Evolutionary conservation across 2,329 filamentous ascomycete species (phyloP).

Genomic region (Cadophora luteo-olivacea): DNA sequence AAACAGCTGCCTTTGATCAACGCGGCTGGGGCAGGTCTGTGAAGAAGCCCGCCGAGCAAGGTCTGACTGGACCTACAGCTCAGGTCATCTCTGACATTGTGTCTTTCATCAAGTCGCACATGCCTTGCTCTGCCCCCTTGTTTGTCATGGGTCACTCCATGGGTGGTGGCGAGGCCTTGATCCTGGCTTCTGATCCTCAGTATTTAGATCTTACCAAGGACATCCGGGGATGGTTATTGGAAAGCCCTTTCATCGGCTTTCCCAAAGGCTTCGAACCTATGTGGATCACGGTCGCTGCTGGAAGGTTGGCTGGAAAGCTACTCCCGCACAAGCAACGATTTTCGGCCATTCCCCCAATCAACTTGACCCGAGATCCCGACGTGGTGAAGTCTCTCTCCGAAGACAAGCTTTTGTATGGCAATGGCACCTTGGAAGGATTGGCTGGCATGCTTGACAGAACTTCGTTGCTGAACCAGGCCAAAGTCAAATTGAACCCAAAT

Average conservation of each 20-base stretch:
- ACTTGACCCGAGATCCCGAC: conserved; percentile 71
- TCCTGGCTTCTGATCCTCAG: conserved; percentile 57
- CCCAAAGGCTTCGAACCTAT: conserved; percentile 69
- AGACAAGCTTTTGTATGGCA: conserved; percentile 80
- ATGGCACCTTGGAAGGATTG: conserved; percentile 83
- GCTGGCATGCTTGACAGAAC: conserved; percentile 80
- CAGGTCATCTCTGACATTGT: conserved; percentile 80
- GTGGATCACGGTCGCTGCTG: conserved; percentile 66
- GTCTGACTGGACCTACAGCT: conserved; percentile 75
- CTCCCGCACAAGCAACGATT: conserved; percentile 72
- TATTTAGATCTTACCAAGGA: conserved; percentile 61
- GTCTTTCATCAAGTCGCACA: conserved; percentile 70
- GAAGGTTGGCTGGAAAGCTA: conserved; percentile 70
- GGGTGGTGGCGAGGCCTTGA: conserved; percentile 81
- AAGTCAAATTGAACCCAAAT: conserved; percentile 56
- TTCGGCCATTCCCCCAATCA: conserved; percentile 67
- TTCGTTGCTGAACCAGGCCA: conserved; percentile 62
- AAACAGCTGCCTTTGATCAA: conserved; percentile 82
- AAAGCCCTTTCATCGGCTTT: conserved; percentile 81
- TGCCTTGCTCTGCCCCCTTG: conserved; percentile 63
- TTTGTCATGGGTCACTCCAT: conserved; percentile 93
- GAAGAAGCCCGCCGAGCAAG: conserved; percentile 64
- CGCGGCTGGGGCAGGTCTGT: conserved; percentile 86
- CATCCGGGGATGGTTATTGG: conserved; percentile 76
- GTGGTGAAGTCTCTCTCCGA: conserved; percentile 65